A percentile compares a stretch with the other conserved stretches of the same genome.
Evolutionary conservation across 176 grass and related monocot genomes (phyloP).

Genomic region (Avena eriantha): DNA sequence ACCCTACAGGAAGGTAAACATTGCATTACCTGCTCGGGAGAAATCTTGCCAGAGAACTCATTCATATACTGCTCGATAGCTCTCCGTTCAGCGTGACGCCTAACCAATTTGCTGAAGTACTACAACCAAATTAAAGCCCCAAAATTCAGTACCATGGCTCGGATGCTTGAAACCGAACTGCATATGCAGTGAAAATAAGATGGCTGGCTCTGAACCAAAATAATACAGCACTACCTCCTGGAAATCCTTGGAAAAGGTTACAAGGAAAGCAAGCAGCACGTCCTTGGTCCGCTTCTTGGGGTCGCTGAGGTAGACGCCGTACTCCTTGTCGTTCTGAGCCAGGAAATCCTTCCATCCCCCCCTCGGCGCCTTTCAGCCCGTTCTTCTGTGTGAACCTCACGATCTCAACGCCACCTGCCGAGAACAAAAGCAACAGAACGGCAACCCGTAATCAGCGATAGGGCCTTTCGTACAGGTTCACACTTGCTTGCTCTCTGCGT

Average conservation of each 20-base stretch:
- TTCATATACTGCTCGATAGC: slow-evolving; percentile 51
- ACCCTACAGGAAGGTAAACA: neutral
- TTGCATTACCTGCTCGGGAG: slow-evolving; percentile 70
- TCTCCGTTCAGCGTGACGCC: slow-evolving; percentile 48
- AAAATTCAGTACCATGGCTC: neutral
- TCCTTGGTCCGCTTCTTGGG: slow-evolving; percentile 36
- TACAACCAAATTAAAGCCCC: slow-evolving; percentile 10
- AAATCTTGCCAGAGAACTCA: slow-evolving; percentile 54
- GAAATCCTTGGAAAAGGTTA: slow-evolving; percentile 56
- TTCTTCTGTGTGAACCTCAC: slow-evolving; percentile 68
- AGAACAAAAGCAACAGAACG: neutral
- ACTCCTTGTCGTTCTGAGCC: slow-evolving; percentile 43
- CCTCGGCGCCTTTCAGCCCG: slow-evolving; percentile 55
- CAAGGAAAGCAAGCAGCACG: slow-evolving; percentile 16
- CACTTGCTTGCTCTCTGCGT: neutral
- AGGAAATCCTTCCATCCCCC: slow-evolving; percentile 76
- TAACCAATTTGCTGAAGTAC: slow-evolving; percentile 74
- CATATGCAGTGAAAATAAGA: neutral
- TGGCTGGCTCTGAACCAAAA: neutral
- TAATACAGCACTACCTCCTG: slow-evolving; percentile 43
- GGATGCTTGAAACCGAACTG: neutral
- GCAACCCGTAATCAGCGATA: neutral
- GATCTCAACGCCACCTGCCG: slow-evolving; percentile 64
- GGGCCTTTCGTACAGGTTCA: too few relatives aligned
- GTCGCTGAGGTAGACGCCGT: slow-evolving; percentile 41